Evolutionary conservation across 2,329 filamentous ascomycete genomes (phyloP).

Genomic region (Ascosphaera apis): DNA sequence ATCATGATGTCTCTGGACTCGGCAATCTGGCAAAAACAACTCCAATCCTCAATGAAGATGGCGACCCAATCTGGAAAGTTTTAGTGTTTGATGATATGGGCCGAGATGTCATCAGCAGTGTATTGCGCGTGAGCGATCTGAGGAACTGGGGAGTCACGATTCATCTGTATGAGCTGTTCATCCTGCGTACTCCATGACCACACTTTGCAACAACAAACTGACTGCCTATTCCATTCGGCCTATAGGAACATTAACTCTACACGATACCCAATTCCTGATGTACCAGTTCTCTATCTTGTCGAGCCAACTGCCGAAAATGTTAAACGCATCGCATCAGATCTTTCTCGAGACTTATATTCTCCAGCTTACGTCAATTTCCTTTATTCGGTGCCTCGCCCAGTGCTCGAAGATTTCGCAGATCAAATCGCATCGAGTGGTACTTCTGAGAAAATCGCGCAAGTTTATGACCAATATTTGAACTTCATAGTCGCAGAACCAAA

Average conservation of each 20-base stretch:
- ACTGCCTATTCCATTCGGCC: background rate
- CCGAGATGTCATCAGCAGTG: conserved; percentile 88
- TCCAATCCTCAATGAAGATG: conserved; percentile 66
- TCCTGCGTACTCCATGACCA: conserved; percentile 9
- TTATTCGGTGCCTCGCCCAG: conserved; percentile 67
- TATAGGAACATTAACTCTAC: conserved; percentile 54
- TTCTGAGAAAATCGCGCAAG: conserved; percentile 70
- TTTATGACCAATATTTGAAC: conserved; percentile 93
- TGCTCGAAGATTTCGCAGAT: conserved; percentile 84
- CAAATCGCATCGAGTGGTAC: conserved; percentile 68
- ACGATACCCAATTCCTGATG: conserved; percentile 81
- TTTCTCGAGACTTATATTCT: conserved; percentile 70
- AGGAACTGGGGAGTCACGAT: conserved; percentile 88
- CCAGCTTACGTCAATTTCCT: conserved; percentile 95
- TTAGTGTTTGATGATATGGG: conserved; percentile 84
- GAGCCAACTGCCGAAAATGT: conserved; percentile 69
- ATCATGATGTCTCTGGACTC: conserved; percentile 36
- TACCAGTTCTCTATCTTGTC: conserved; percentile 88
- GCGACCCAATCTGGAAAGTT: conserved; percentile 93
- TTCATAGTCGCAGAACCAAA: conserved; percentile 93
- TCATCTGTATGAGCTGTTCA: conserved; percentile 43
- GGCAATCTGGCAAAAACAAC: conserved; percentile 45
- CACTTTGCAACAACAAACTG: background rate
- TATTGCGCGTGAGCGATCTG: conserved; percentile 80
- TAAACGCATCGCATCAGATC: conserved; percentile 59